Base-by-base conservation (phyloP, 176 grass and related monocot genomes). In the Lolium multiflorum region DNA sequence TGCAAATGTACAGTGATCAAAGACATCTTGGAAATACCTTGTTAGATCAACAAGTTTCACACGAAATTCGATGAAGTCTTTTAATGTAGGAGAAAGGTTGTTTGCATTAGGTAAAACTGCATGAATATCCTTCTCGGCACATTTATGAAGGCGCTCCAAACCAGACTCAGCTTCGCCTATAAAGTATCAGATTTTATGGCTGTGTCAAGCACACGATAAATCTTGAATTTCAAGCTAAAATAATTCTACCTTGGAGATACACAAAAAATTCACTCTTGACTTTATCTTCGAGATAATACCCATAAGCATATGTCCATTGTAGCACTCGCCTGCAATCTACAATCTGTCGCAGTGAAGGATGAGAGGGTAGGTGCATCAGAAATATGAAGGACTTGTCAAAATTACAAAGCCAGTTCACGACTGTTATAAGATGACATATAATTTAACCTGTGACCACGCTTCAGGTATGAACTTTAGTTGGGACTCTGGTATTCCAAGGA, bases 251-350 rank as follows among this genome's bases (percentile, higher is more conserved):
- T 98, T 98, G 96, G 54, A 94, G 88, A 80, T 98, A 98, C 82
- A 94, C 96, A 13, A 98, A 98, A 87, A 98, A 96, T 22, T 92
- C 93, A 86, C 82, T 90, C 81, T 92, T 98, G 61, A 77, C 84
- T 35, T 87, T 72, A 78, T 98, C 93, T 38, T 94, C 88, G 3
- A 98, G 82, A 84, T 98, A 98, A 78, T 87, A 98, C 63, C 96
- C 96, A 86, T 94, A 98, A 17, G 96, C 90, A 88, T 98, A 98
- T 82, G 96, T 98, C 96, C 96, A 98, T 86, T 92, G 92, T 80
- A 98, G 81, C 35, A 98, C 92, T 63, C 93, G 90, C 66, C 96
- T 94, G 65, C 96, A 98, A 81, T 98, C 96, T 76, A 98, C 87
- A 38, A 98, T 98, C 96, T 98, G 88, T 43, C 7, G 24, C 39